Base-by-base conservation (phyloP, 164 flowering plant species). In the Litsea cubeba region DNA sequence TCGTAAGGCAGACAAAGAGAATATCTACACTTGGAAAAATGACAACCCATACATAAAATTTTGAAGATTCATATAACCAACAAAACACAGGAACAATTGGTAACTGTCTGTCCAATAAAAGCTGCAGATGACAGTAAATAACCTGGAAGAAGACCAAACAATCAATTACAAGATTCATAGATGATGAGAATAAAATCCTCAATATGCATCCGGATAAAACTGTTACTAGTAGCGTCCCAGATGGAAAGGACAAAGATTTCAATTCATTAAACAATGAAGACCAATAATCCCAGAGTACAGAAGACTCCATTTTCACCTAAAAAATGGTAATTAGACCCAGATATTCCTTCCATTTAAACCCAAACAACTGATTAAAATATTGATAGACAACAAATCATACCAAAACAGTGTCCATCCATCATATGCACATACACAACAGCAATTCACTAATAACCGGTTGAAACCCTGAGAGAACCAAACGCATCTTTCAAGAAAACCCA, bases 321-420 rank as follows among this genome's bases (percentile, higher is more conserved):
- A 54, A 54, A 14, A 17, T 40, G 46, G 46, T 40, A 5, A 40
- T 40, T 40, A 8, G 11, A 40, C 8, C 46, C 10, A 40, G 46
- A 7, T 40, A 40, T 40, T 40, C 46, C 46, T 40, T 40, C 10
- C 46, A 40, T 40, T 40, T 24, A 71, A 40, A 58, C 40, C 68
- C 50, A 25, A 60, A 0, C 28, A 76, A 50, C 23, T 7, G 30
- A n/a, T 20, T 22, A 2, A 68, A 60, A 71, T 28, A 35, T 62
- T 50, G 17, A 15, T 22, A 70, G 74, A 70, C 68, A 71, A 73
- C 4, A 40, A 54, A 64, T 15, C 26, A 72, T 12, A 6, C 17
- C 30, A 74, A 25, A 67, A 60, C 5, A 35, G 65, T 20, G 3
- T 63, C 24, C 30, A 63, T 12, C 28, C 28, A 25, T 12, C 7